phyloP scores from a whole-genome alignment of 306 rosid species.

The barrel medic (Medicago truncatula) region DNA sequence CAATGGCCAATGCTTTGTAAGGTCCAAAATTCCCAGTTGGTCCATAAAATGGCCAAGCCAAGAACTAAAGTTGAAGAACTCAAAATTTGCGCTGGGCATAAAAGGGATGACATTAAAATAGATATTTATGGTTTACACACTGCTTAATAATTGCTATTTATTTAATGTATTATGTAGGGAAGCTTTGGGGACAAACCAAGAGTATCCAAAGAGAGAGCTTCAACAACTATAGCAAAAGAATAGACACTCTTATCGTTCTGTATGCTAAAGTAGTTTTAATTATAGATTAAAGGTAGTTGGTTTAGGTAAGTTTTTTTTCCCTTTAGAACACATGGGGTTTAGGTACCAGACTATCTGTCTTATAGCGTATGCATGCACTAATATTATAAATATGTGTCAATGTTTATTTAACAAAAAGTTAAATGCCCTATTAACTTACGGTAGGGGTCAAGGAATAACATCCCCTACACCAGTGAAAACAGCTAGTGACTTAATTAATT shows the following conservation, averaged over 20 bases:
- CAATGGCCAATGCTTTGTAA: conserved; percentile 20
- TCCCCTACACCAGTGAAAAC: conserved; percentile 12
- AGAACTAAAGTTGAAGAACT: conserved; percentile 50
- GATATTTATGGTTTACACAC: conserved; percentile 15
- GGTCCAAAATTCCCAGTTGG: conserved; percentile 44
- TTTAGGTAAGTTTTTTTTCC: conserved; percentile 54
- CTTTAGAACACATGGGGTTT: background rate
- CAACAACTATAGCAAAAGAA: conserved; percentile 56
- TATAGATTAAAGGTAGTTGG: conserved; percentile 56
- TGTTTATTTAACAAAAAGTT: conserved; percentile 31
- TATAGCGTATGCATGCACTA: conserved; percentile 27
- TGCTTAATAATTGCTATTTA: conserved; percentile 13
- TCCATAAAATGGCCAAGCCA: conserved; percentile 39
- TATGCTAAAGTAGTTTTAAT: conserved; percentile 23
- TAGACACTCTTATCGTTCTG: conserved; percentile 41
- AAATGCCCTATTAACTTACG: conserved; percentile 13
- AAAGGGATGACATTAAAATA: conserved; percentile 34
- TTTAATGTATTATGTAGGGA: conserved; percentile 32
- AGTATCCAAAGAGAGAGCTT: conserved; percentile 62
- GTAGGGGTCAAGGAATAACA: conserved; percentile 25
- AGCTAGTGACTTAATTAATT: background rate
- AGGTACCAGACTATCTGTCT: conserved; percentile 55
- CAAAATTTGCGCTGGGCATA: conserved; percentile 40
- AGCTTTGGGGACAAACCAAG: conserved; percentile 51
- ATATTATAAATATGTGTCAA: conserved; percentile 28